Evolutionary conservation across 805 yeast species (phyloP).

Genomic region (Metschnikowia kunwiensis): DNA sequence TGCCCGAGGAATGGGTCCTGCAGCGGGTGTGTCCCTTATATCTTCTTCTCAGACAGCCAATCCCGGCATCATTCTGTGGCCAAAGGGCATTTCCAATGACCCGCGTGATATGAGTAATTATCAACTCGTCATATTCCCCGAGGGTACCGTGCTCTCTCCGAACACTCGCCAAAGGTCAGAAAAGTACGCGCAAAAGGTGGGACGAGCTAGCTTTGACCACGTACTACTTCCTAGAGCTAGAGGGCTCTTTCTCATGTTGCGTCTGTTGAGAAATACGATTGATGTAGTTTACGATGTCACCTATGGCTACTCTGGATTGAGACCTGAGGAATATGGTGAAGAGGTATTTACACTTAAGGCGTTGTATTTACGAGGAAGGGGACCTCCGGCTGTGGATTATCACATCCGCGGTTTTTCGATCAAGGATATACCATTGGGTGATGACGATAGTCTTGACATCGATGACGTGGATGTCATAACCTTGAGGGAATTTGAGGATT

Average conservation of each 20-base stretch:
- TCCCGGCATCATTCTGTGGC: slow-evolving; percentile 27
- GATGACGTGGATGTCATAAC: slow-evolving; percentile 43
- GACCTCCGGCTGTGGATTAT: slow-evolving; percentile 65
- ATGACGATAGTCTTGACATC: slow-evolving; percentile 36
- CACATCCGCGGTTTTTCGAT: slow-evolving; percentile 59
- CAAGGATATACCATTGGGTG: slow-evolving; percentile 59
- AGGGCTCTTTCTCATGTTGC: slow-evolving; percentile 69
- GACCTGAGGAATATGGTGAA: slow-evolving; percentile 67
- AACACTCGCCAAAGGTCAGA: slow-evolving; percentile 59
- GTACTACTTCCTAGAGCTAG: slow-evolving; percentile 79
- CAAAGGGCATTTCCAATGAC: slow-evolving; percentile 21
- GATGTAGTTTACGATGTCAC: slow-evolving; percentile 77
- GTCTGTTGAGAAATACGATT: slow-evolving; percentile 50
- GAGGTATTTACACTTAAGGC: slow-evolving; percentile 62
- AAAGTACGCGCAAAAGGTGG: slow-evolving; percentile 52
- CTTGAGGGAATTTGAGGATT: slow-evolving; percentile 55
- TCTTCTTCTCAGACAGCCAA: slow-evolving; percentile 25
- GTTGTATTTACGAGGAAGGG: slow-evolving; percentile 64
- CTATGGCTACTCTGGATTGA: slow-evolving; percentile 74
- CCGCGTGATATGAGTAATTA: slow-evolving; percentile 27
- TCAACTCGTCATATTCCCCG: slow-evolving; percentile 81
- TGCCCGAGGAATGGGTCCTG: slow-evolving; percentile 55
- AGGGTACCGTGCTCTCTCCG: slow-evolving; percentile 82
- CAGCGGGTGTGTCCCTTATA: slow-evolving; percentile 39
- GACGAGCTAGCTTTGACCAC: slow-evolving; percentile 51